These are phyloP conservation scores for Barnettozyma californica DNA, from an alignment of 805 yeast species.

Conservation along the genomic window DNA sequence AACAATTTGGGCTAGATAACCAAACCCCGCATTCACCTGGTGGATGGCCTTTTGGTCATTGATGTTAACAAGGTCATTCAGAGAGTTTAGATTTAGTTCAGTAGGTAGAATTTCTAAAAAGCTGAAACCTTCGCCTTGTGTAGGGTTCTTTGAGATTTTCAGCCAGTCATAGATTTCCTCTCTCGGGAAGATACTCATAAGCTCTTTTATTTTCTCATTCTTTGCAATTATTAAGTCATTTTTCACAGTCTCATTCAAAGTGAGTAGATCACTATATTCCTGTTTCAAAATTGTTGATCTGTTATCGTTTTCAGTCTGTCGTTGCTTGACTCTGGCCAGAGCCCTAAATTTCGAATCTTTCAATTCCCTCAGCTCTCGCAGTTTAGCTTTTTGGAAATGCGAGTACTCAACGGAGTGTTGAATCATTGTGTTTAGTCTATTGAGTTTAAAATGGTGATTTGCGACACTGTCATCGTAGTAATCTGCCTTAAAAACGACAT, in stretches of 20 bases:
- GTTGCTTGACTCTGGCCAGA: conserved; percentile 4
- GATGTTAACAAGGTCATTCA: conserved; percentile 11
- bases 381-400: conserved; percentile 7
- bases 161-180: conserved; percentile 19
- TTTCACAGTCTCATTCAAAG: conserved; percentile 11
- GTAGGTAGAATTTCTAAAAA: conserved; percentile 23
- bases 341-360: conserved; percentile 9
- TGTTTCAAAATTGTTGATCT: conserved; percentile 8
- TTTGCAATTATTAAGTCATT: conserved; percentile 16
- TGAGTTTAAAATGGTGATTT: conserved; percentile 8
- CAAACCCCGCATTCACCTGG: conserved; percentile 30
- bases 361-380: conserved; percentile 11
- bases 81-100: conserved; percentile 12
- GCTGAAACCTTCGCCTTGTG: conserved; percentile 12
- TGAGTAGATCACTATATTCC: conserved; percentile 11
- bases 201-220: conserved; percentile 20
- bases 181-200: conserved; percentile 30
- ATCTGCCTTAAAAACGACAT: conserved; percentile 4
- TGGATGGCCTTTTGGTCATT: conserved; percentile 14
- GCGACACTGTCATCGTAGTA: conserved; percentile 9
- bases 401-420: conserved; percentile 4
- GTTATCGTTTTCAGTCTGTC: background rate
- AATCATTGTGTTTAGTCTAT: conserved; percentile 8
- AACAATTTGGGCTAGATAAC: conserved; percentile 31
- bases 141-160: conserved; percentile 4